Evolutionary conservation across 2,329 filamentous ascomycete species (phyloP), one percentile per base, ranked within the genome.

Genomic region (Colletotrichum eleusines): DNA sequence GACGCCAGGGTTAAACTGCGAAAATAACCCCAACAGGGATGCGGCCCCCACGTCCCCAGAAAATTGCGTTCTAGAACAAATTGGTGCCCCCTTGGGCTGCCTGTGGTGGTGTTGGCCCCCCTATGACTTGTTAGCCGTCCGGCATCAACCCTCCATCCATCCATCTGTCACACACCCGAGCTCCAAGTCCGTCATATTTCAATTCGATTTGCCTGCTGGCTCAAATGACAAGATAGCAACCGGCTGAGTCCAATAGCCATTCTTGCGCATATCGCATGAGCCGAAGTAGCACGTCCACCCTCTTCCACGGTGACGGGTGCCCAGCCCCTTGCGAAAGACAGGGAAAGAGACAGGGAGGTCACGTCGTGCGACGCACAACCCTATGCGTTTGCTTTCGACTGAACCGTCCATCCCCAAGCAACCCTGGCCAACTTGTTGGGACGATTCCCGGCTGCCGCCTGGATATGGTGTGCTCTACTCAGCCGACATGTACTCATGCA

Each of bases 1-100:
- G 20, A 46, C 38, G 28, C 51, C 38, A 42, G 40, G 54, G 16
- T 61, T 35, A 50, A 68, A 65, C 59, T 53, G 60, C 69, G 59
- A 72, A 60, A 72, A 65, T 64, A 65, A 64, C 50, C 54, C 69
- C 66, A 64, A 60, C 66, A 72, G 55, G 66, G 66, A 55, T 72
- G 38, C 38, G 48, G 69, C 69, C 66, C 69, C 69, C 69, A 72
- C 69, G 66, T 69, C 66, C 59, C 69, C 59, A 65, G 69, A 69
- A 64, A 69, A 72, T 42, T 66, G 69, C 35, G 59, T 72, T 72
- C 69, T 72, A 72, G 69, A 72, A 72, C 66, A 65, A 72, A 48
- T 70, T 60, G 69, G 53, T 68, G 42, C 48, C 53, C 33, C 38
- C 51, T 65, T 35, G 54, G 58, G 33, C 62, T 50, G 63, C 35